Evolutionary conservation across 805 yeast genomes (phyloP), one percentile per base, ranked within the genome.

Genomic region (Saitoella complicata): DNA sequence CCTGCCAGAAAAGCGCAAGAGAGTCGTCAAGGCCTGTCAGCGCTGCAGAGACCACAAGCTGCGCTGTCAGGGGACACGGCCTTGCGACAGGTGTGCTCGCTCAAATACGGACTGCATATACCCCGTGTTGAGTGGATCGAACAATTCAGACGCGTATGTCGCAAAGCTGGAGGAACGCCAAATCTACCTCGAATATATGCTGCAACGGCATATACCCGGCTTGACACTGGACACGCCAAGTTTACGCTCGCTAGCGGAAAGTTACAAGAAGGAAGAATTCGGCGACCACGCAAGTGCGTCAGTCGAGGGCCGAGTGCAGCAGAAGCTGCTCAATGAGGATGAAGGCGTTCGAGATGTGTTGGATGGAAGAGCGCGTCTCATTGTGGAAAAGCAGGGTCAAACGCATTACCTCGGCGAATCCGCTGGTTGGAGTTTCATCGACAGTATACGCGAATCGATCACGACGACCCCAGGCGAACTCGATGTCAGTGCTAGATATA

Each of bases 401-500:
- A 31, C 42, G 12, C 42, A 36, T 10, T 39, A 39, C 12, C 31
- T 39, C 7, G 42, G 42, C 12, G 42, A 34, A n/a, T 39, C 42
- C 9, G 42, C 42, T 6, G 42, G 42, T 39, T 34, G 32, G 32
- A 36, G 36, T 9, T 39, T 39, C 9, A 32, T 39, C 12, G 42
- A 39, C 10, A 31, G 36, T 8, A 36, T 39, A 7, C 42, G 32
- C 30, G 12, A 36, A 12, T 34, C 31, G 4, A 10, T 39, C 5
- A 21, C 32, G 5, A 36, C 21, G 6, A 36, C 31, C 13, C 42
- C 42, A 7, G 11, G 33, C 10, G 11, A 31, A 31, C 12, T 13
- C 10, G 42, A 39, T 13, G 12, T 39, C n/a, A 31, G 13, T 11
- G 32, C 42, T 6, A 21, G 4, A 21, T 39, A 39, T 30, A 31